Conservation (phyloP, 1,284 basidiomycete species). For the Phellopilus nigrolimitatus region DNA sequence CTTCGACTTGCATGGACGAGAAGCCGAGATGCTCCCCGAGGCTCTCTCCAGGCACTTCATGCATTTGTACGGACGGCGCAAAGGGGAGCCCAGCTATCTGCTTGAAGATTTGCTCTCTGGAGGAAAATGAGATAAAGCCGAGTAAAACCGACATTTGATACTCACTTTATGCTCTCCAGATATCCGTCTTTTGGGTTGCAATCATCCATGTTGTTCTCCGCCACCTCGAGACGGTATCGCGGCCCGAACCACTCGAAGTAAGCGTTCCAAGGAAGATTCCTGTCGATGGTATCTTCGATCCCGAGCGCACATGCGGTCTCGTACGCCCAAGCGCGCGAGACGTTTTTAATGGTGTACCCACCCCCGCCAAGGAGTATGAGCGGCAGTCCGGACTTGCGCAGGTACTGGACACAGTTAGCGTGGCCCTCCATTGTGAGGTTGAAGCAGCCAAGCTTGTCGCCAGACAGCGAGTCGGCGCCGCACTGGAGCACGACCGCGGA, state of each 20-base stretch:
- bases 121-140: slow-evolving; percentile 9
- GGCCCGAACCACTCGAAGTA: slow-evolving; percentile 99
- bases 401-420: slow-evolving; percentile 85
- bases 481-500: slow-evolving; percentile 92
- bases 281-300: slow-evolving; percentile 71
- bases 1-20: slow-evolving; percentile 34
- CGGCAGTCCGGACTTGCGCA: slow-evolving; percentile 83
- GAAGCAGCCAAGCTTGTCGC: slow-evolving; percentile 95
- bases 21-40: slow-evolving; percentile 61
- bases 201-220: slow-evolving; percentile 92
- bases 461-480: slow-evolving; percentile 92
- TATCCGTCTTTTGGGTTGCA: slow-evolving; percentile 81
- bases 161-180: slow-evolving; percentile 75
- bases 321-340: slow-evolving; percentile 93
- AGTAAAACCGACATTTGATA: slow-evolving; percentile 18
- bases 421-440: slow-evolving; percentile 96
- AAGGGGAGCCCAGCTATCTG: slow-evolving; percentile 74
- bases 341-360: slow-evolving; percentile 96
- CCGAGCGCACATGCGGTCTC: slow-evolving; percentile 95
- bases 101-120: slow-evolving; percentile 67
- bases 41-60: slow-evolving; percentile 71
- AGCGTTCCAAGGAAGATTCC: slow-evolving; percentile 89
- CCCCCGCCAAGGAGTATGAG: slow-evolving; percentile 93
- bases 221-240: slow-evolving; percentile 89
- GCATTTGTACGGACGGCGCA: slow-evolving; percentile 87